Base-by-base conservation (phyloP, 2,329 filamentous ascomycete genomes). In the Coniochaeta hoffmannii region DNA sequence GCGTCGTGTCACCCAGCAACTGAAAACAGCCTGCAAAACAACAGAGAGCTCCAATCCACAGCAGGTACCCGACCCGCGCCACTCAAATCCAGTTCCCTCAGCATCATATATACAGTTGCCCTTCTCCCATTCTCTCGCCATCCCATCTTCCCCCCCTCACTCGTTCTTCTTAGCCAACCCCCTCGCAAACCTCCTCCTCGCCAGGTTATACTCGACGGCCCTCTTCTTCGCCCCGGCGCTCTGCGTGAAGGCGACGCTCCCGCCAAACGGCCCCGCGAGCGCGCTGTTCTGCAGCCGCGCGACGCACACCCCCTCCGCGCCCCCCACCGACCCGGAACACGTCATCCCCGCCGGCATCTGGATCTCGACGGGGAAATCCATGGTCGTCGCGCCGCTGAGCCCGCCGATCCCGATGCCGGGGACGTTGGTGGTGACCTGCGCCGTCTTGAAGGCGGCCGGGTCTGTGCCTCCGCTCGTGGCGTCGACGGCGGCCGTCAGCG, bases 261-360 rank as follows among this genome's bases (percentile, higher is more conserved):
- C 85, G 64, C 85, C 85, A 60, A 88, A 88, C 22, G 85, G 85
- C 5, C 84, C 84, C 10, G 84, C 82, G 17, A 76, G 69, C 12
- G 85, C 80, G 3, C 69, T 63, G 72, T 88, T 88, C 65, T 82
- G 78, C 56, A 88, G 73, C 57, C 83, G 80, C 31, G 85, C 82
- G 56, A 88, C 70, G 71, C 85, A 88, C 62, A 88, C 83, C 63
- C 83, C 82, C 58, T 73, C 63, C 14, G 77, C 83, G 26, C 81
- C 82, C 53, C 76, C 84, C 8, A 79, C 80, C 44, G 73, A 74
- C 55, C 76, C 85, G 28, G 78, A 74, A 69, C 85, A 88, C 28
- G 81, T 85, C 83, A 86, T 87, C 54, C 84, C 85, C n/a, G 66
- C 59, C 22, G 85, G 85, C 80, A 88, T 86, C 68, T 84, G 76